Evolutionary conservation across 2,329 filamentous ascomycete genomes (phyloP).

Genomic region (Lachnellula cervina): DNA sequence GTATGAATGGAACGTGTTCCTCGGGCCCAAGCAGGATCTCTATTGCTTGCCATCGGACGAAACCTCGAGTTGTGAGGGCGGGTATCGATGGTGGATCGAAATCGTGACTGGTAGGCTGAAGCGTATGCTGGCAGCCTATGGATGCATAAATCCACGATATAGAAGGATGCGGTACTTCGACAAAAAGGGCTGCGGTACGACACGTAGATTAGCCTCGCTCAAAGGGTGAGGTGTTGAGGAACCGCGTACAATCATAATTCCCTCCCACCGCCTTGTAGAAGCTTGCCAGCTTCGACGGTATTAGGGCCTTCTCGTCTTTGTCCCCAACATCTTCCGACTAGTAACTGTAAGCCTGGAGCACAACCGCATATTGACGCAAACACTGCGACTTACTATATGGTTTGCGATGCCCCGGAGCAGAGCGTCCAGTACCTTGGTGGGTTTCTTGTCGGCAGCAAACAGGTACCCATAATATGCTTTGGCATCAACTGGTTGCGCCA

Average conservation of each 20-base stretch:
- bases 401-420: conserved; percentile 64
- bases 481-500: conserved; percentile 23
- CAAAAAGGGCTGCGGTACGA: conserved; percentile 58
- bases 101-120: conserved; percentile 67
- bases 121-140: conserved; percentile 81
- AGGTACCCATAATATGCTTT: conserved; percentile 56
- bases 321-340: conserved; percentile 57
- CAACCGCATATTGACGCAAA: neutral
- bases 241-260: conserved; percentile 60
- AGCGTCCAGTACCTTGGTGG: conserved; percentile 61
- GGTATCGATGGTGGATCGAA: conserved; percentile 75
- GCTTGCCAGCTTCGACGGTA: conserved; percentile 65
- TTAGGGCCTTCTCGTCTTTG: conserved; percentile 48
- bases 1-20: conserved; percentile 79
- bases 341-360: conserved; percentile 17
- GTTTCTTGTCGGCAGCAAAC: conserved; percentile 62
- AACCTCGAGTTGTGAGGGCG: conserved; percentile 76
- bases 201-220: conserved; percentile 14
- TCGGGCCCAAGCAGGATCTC: conserved; percentile 83
- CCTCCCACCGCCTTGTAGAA: conserved; percentile 74
- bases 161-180: conserved; percentile 64
- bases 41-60: conserved; percentile 90
- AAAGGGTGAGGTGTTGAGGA: conserved; percentile 3
- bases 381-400: conserved; percentile 58
- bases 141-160: conserved; percentile 92